These are phyloP conservation scores for Biscogniauxia mediterranea DNA, from an alignment of 2,329 filamentous ascomycete genomes.

Conservation along the genomic window DNA sequence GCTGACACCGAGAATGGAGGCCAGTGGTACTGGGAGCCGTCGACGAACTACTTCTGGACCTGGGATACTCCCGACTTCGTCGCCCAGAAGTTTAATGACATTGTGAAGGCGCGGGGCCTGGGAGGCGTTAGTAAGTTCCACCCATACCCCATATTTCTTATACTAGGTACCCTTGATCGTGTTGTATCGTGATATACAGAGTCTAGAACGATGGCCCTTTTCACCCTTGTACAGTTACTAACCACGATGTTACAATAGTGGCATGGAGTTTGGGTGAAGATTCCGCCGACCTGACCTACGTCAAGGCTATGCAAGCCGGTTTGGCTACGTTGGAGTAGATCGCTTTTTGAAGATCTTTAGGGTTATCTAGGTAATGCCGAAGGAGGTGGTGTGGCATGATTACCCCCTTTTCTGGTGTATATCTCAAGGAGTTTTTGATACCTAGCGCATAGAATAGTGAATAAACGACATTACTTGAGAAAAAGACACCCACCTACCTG, in stretches of 20 bases:
- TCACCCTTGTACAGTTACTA: slow-evolving; percentile 2
- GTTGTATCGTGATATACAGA: no score
- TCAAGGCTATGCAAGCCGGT: slow-evolving; percentile 20
- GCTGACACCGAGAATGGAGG: slow-evolving; percentile 61
- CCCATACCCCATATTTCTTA: background rate
- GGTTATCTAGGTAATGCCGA: background rate
- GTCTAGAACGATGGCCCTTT: background rate
- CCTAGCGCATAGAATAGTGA: no score
- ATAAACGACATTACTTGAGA: no score
- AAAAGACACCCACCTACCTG: no score
- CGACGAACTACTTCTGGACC: slow-evolving; percentile 65
- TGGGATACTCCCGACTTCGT: slow-evolving; percentile 67
- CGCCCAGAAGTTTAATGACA: slow-evolving; percentile 56
- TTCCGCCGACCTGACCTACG: slow-evolving; percentile 14
- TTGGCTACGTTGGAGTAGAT: slow-evolving; percentile 13
- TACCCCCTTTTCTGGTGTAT: background rate
- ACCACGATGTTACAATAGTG: slow-evolving; percentile 13
- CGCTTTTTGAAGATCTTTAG: background rate
- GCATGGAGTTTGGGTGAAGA: slow-evolving; percentile 25
- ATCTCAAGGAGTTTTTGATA: no score
- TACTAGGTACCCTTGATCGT: no score
- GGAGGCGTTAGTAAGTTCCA: slow-evolving; percentile 57
- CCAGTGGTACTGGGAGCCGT: slow-evolving; percentile 65
- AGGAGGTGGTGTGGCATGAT: background rate
- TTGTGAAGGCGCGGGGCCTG: slow-evolving; percentile 55